Evolutionary conservation across 23 red algal genomes (phyloP).

Genomic region (Gracilariopsis chorda): DNA sequence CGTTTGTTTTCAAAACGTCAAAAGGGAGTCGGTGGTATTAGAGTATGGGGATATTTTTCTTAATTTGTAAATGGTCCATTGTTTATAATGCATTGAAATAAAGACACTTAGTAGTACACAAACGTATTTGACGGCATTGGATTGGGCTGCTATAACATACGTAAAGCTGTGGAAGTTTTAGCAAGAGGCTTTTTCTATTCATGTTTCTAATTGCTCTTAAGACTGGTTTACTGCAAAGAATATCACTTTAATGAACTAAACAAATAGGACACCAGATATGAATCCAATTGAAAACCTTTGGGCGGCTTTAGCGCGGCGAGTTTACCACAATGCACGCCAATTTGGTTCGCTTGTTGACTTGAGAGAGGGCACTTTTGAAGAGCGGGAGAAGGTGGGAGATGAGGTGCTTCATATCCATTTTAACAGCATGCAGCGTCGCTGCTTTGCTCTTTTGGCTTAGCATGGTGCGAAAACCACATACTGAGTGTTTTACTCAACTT

Average conservation of each 20-base stretch:
- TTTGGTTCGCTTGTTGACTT: neutral
- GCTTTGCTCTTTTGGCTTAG: too few species aligned
- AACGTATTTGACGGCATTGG: neutral
- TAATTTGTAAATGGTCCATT: neutral
- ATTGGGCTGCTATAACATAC: neutral
- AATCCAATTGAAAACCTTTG: constrained; percentile 10
- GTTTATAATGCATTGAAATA: neutral
- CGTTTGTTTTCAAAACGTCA: neutral
- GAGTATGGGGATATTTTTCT: neutral
- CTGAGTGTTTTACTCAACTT: too few species aligned
- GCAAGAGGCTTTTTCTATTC: neutral
- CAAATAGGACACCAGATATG: neutral
- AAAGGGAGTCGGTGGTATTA: neutral
- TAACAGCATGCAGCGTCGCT: too few species aligned
- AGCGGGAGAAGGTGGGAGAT: too few species aligned
- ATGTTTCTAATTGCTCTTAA: neutral
- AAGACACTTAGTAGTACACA: neutral
- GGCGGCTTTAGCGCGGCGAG: neutral
- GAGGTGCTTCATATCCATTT: too few species aligned
- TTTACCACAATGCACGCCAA: neutral
- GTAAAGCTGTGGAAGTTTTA: neutral
- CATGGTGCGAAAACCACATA: too few species aligned
- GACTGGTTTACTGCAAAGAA: neutral
- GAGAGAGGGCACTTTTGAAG: neutral
- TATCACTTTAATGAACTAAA: neutral